phyloP scores from a whole-genome alignment of 2,329 filamentous ascomycete species.

The Xylariomycetidae sp. region DNA sequence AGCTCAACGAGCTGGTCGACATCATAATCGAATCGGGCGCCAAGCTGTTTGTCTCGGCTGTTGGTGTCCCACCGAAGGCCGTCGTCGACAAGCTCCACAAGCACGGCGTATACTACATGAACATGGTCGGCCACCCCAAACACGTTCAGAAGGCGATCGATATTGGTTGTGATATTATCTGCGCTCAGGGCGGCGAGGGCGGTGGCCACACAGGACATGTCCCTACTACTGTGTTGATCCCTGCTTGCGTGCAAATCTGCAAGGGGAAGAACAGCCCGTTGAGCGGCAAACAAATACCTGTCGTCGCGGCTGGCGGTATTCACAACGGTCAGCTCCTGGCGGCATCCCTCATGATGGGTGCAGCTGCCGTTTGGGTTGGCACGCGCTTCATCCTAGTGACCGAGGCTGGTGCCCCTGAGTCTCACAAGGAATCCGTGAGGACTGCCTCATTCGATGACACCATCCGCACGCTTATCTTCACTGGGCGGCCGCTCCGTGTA shows the following conservation, averaged over 20 bases:
- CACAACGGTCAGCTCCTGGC: conserved; percentile 89
- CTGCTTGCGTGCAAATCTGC: conserved; percentile 77
- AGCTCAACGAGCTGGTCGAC: conserved; percentile 82
- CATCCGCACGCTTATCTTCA: conserved; percentile 96
- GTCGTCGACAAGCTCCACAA: conserved; percentile 89
- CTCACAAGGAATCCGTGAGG: conserved; percentile 91
- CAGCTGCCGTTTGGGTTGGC: conserved; percentile 89
- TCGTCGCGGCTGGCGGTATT: conserved; percentile 89
- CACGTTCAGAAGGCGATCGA: conserved; percentile 95
- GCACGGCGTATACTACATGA: conserved; percentile 91
- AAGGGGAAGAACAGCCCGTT: conserved; percentile 78
- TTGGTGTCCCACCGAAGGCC: conserved; percentile 83
- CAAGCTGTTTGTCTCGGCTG: conserved; percentile 92
- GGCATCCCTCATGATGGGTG: conserved; percentile 86
- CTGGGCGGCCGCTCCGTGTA: conserved; percentile 87
- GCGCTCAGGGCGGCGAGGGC: conserved; percentile 95
- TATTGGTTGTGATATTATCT: conserved; percentile 90
- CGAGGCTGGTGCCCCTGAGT: conserved; percentile 87
- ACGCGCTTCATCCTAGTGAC: conserved; percentile 92
- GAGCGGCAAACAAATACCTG: conserved; percentile 81
- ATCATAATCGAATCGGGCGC: conserved; percentile 90
- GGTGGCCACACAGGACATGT: conserved; percentile 95
- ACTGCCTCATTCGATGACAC: conserved; percentile 94
- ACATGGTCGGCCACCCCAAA: conserved; percentile 99
- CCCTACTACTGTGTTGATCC: conserved; percentile 87